These are phyloP conservation scores for Hypoxylon lenormandii DNA, from an alignment of 495 filamentous ascomycete species.

Conservation along the genomic window DNA sequence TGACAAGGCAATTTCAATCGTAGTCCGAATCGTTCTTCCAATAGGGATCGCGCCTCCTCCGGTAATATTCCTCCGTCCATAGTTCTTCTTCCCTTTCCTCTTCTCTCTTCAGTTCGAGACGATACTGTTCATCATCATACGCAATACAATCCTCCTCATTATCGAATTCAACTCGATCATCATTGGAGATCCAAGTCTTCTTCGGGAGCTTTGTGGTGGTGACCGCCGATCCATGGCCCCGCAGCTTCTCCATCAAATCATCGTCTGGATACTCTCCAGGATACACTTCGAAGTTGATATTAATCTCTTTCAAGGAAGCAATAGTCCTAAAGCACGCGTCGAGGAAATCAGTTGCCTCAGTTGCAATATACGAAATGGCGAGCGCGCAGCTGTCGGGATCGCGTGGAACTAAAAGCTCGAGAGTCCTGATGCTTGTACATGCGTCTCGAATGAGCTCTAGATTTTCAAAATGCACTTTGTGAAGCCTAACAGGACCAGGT, in stretches of 20 bases:
- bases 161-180: conserved; percentile 42
- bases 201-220: conserved; percentile 43
- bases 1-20: too few relatives aligned
- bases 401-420: too few relatives aligned
- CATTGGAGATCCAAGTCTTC: conserved; percentile 32
- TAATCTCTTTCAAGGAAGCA: too few relatives aligned
- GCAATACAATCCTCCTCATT: conserved; percentile 40
- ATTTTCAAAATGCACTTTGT: not conserved
- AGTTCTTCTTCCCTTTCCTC: conserved; percentile 5
- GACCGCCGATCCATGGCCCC: conserved; percentile 39
- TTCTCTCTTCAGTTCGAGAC: not conserved
- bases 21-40: conserved; percentile 45
- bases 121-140: not conserved
- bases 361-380: too few relatives aligned
- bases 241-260: conserved; percentile 19
- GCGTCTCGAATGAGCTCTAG: conserved; percentile 9
- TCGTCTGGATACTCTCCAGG: too few relatives aligned
- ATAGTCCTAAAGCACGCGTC: too few relatives aligned
- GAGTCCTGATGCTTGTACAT: too few relatives aligned
- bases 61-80: conserved; percentile 46
- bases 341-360: too few relatives aligned
- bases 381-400: too few relatives aligned
- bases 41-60: conserved; percentile 43
- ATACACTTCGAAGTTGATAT: too few relatives aligned
- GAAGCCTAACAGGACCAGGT: not conserved